These are phyloP conservation scores for Paradendryphiella salina DNA, from an alignment of 2,329 filamentous ascomycete species.

Conservation along the genomic window DNA sequence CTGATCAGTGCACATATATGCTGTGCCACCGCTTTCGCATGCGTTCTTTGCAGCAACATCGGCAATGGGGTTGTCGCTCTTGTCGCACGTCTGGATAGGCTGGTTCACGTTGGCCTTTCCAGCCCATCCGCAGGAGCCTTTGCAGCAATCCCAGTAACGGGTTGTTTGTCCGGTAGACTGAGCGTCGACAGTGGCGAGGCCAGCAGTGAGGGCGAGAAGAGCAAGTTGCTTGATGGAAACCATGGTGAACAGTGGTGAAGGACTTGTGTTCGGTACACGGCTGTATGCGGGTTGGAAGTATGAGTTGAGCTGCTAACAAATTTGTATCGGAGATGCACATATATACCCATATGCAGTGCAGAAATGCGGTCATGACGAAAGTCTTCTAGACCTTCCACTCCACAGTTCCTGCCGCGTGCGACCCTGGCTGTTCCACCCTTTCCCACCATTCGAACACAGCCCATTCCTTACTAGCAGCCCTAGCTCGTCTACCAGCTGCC, in stretches of 20 bases:
- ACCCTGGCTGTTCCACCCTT: background rate
- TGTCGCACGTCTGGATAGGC: conserved; percentile 61
- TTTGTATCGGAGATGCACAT: background rate
- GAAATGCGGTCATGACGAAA: background rate
- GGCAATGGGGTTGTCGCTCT: conserved; percentile 58
- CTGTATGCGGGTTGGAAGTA: background rate
- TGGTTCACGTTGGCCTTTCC: conserved; percentile 59
- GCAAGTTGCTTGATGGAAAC: conserved; percentile 36
- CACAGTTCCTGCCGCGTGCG: conserved; percentile 6
- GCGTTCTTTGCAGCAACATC: conserved; percentile 56
- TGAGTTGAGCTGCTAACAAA: background rate
- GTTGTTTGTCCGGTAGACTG: conserved; percentile 41
- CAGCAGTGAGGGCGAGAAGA: conserved; percentile 33
- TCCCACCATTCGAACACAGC: background rate
- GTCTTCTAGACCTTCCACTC: conserved; percentile 1
- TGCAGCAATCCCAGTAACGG: conserved; percentile 65
- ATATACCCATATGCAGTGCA: background rate
- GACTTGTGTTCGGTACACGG: background rate
- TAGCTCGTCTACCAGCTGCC: conserved; percentile 9
- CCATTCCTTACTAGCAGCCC: conserved; percentile 1
- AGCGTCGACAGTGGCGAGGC: conserved; percentile 33
- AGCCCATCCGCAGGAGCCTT: conserved; percentile 66
- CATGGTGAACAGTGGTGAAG: conserved; percentile 20
- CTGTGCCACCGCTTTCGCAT: conserved; percentile 59
- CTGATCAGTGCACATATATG: conserved; percentile 64